Conservation (phyloP, 2,329 filamentous ascomycete genomes). For the Shiraia bambusicola region DNA sequence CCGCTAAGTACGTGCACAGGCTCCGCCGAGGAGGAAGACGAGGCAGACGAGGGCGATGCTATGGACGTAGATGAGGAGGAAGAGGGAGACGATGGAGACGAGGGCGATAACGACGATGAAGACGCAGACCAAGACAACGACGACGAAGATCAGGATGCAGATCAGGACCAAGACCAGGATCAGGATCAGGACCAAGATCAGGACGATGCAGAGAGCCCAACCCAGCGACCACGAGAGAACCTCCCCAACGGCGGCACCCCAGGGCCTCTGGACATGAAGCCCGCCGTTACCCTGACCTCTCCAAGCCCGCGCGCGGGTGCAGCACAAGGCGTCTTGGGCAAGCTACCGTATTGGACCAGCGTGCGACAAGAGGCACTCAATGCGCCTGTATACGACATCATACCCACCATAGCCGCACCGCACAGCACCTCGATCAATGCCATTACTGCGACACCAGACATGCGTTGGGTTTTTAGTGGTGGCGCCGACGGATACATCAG, state of each 20-base stretch:
- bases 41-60: conserved; percentile 45
- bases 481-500: conserved; percentile 94
- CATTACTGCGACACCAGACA: conserved; percentile 86
- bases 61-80: conserved; percentile 51
- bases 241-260: conserved; percentile 33
- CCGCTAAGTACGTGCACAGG: conserved; percentile 17
- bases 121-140: conserved; percentile 46
- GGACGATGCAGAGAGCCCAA: conserved; percentile 50
- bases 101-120: conserved; percentile 45
- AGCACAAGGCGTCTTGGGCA: conserved; percentile 28
- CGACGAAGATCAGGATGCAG: conserved; percentile 46
- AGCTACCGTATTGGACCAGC: conserved; percentile 57
- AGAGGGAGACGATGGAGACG: conserved; percentile 45
- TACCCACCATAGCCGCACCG: conserved; percentile 94
- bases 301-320: conserved; percentile 46
- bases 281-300: conserved; percentile 52
- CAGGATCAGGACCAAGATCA: conserved; percentile 48
- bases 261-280: conserved; percentile 43
- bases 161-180: conserved; percentile 46
- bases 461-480: conserved; percentile 92
- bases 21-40: conserved; percentile 31
- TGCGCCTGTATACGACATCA: conserved; percentile 86
- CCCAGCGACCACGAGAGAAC: conserved; percentile 35
- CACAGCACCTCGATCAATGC: conserved; percentile 95
- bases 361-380: conserved; percentile 77